Conservation (phyloP, 192 early-diverging fungal species). For the Backusella mclennaniae region DNA sequence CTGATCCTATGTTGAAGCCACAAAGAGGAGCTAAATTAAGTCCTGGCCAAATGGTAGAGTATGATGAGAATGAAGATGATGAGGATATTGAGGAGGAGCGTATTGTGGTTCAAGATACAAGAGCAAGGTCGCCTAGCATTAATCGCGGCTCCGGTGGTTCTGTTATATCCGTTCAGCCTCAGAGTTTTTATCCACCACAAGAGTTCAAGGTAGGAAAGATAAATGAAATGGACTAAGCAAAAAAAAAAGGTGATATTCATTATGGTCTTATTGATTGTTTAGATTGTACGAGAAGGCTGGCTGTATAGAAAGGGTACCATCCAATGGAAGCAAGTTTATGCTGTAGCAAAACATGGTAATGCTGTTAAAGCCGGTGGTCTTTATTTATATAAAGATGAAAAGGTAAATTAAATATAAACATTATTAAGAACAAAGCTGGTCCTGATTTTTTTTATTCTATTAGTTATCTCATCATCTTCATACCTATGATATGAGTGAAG, state of each 20-base stretch:
- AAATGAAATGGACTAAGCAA: neutral
- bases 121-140: conserved; percentile 8
- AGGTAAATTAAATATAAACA: conserved; percentile 31
- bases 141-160: conserved; percentile 7
- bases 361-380: conserved; percentile 45
- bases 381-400: conserved; percentile 52
- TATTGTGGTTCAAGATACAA: conserved; percentile 4
- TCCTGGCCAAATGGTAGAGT: neutral
- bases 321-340: conserved; percentile 51
- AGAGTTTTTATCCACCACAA: conserved; percentile 1
- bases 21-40: neutral
- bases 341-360: conserved; percentile 47
- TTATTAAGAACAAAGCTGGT: neutral
- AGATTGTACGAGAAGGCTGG: conserved; percentile 56
- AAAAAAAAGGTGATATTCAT: neutral
- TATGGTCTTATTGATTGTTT: neutral
- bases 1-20: neutral
- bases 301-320: conserved; percentile 39
- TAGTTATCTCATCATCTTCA: conserved; percentile 43
- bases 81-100: neutral
- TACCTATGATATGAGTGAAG: conserved; percentile 51
- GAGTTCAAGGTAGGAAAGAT: conserved; percentile 25
- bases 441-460: neutral
- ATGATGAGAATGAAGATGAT: neutral
- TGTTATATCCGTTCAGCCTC: neutral